Evolutionary conservation across 2,329 filamentous ascomycete species (phyloP).

Genomic region (Emericellopsis cladophorae): DNA sequence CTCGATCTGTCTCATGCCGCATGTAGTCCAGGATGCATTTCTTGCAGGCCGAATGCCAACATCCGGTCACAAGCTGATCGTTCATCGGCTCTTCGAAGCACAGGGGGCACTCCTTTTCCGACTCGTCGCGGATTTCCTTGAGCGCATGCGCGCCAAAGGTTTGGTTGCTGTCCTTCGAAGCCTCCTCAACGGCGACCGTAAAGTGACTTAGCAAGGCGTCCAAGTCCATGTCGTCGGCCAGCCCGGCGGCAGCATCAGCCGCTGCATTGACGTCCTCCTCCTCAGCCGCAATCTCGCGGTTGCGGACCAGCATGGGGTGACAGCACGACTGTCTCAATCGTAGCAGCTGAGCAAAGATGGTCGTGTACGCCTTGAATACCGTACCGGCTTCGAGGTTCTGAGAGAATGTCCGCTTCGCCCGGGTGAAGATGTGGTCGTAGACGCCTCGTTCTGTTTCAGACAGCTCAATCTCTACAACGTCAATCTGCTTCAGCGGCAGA

Average conservation of each 20-base stretch:
- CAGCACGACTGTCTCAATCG: slow-evolving; percentile 89
- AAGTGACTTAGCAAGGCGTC: slow-evolving; percentile 77
- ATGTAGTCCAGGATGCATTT: slow-evolving; percentile 86
- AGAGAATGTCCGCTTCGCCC: slow-evolving; percentile 73
- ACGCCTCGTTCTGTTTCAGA: slow-evolving; percentile 78
- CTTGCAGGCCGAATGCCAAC: slow-evolving; percentile 96
- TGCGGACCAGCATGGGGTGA: slow-evolving; percentile 80
- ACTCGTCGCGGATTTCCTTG: slow-evolving; percentile 82
- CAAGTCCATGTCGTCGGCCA: slow-evolving; percentile 94
- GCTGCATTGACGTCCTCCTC: slow-evolving; percentile 68
- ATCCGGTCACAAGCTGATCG: slow-evolving; percentile 86
- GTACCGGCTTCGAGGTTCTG: slow-evolving; percentile 85
- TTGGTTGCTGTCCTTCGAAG: slow-evolving; percentile 43
- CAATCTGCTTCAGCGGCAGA: slow-evolving; percentile 66
- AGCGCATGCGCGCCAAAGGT: slow-evolving; percentile 75
- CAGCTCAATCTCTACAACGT: slow-evolving; percentile 80
- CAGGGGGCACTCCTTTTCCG: slow-evolving; percentile 81
- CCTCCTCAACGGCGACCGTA: slow-evolving; percentile 52
- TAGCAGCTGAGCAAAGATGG: slow-evolving; percentile 92
- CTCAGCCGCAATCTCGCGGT: slow-evolving; percentile 72
- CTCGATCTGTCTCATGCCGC: slow-evolving; percentile 68
- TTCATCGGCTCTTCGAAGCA: slow-evolving; percentile 94
- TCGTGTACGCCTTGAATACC: slow-evolving; percentile 88
- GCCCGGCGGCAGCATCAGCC: slow-evolving; percentile 65
- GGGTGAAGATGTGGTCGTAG: slow-evolving; percentile 79